phyloP scores from a whole-genome alignment of 208 protist genomes.

The Leishmania gerbilli region DNA sequence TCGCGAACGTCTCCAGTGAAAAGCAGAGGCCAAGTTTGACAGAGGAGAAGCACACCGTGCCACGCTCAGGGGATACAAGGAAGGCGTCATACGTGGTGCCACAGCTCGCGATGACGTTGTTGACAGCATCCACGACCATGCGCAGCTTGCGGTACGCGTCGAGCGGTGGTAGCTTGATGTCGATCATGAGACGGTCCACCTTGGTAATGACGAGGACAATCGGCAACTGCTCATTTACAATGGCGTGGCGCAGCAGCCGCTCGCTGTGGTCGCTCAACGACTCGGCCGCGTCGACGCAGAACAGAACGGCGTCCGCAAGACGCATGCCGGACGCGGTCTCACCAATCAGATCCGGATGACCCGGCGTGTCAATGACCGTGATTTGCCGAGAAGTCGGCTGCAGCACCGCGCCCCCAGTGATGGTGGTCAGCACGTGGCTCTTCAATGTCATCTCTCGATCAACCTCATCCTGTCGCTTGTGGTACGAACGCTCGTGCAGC shows the following conservation, averaged over 20 bases:
- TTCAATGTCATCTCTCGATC: constrained; percentile 72
- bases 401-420: constrained; percentile 45
- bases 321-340: constrained; percentile 94
- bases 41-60: constrained; percentile 94
- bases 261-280: constrained; percentile 89
- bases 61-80: constrained; percentile 75
- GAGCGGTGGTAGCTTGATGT: constrained; percentile 98
- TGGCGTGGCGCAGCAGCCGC: constrained; percentile 80
- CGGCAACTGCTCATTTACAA: constrained; percentile 80
- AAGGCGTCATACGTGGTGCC: constrained; percentile 33
- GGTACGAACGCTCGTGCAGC: constrained; percentile 41
- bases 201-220: constrained; percentile 97
- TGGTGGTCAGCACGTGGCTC: constrained; percentile 60
- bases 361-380: constrained; percentile 99
- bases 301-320: constrained; percentile 95
- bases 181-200: constrained; percentile 98
- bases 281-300: constrained; percentile 98
- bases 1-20: constrained; percentile 94
- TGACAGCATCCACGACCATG: constrained; percentile 96
- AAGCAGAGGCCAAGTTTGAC: constrained; percentile 92
- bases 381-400: constrained; percentile 80
- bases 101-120: constrained; percentile 86
- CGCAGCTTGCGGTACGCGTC: constrained; percentile 99
- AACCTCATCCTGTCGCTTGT: constrained; percentile 60
- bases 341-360: constrained; percentile 97